Conservation (phyloP, 306 rosid genomes). For the Rubus idaeus region DNA sequence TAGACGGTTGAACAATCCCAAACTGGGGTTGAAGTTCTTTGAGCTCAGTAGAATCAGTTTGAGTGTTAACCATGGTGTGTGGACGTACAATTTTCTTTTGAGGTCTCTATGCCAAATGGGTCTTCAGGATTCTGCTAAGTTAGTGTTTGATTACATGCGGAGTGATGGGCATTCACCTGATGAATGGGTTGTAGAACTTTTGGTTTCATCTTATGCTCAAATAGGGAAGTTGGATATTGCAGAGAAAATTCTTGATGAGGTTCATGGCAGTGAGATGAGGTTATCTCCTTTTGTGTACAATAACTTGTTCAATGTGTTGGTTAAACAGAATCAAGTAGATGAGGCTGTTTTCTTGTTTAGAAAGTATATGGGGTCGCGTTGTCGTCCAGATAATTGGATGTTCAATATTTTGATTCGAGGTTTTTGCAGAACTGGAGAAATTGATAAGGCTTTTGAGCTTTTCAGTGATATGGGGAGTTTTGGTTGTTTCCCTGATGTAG, state of each 20-base stretch:
- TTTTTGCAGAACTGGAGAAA: conserved; percentile 50
- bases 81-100: conserved; percentile 63
- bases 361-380: conserved; percentile 47
- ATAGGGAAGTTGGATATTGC: conserved; percentile 52
- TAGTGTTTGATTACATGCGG: conserved; percentile 66
- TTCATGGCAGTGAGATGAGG: conserved; percentile 34
- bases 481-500: conserved; percentile 67
- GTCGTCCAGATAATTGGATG: conserved; percentile 48
- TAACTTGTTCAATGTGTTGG: conserved; percentile 57
- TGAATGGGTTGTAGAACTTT: conserved; percentile 48
- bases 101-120: conserved; percentile 71
- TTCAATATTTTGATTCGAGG: conserved; percentile 78
- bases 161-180: conserved; percentile 63
- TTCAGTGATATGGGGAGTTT: conserved; percentile 56
- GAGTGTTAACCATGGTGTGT: conserved; percentile 44
- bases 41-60: conserved; percentile 52
- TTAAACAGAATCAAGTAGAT: conserved; percentile 43
- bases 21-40: conserved; percentile 62
- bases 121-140: conserved; percentile 54
- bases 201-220: conserved; percentile 63
- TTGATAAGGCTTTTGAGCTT: conserved; percentile 57
- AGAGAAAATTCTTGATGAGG: conserved; percentile 51
- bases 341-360: conserved; percentile 65
- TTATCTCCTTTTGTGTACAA: conserved; percentile 57
- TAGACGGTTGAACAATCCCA: conserved; percentile 55